These are phyloP conservation scores for Fusarium sarcochroum DNA, from an alignment of 2,329 filamentous ascomycete genomes.

Conservation along the genomic window DNA sequence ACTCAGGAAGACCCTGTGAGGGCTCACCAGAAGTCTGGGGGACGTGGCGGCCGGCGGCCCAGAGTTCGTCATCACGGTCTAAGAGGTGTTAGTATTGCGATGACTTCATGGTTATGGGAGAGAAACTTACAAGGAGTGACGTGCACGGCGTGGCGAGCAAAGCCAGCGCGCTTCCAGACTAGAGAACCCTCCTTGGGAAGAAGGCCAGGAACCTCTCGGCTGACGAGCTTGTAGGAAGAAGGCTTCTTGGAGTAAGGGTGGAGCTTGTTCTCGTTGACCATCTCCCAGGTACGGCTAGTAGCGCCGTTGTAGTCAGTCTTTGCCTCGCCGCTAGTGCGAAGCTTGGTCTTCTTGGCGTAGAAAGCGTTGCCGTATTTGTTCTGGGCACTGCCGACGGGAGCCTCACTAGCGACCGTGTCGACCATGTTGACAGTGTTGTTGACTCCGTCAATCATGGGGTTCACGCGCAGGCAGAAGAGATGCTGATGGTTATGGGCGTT, in stretches of 20 bases:
- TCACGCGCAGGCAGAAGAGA: constrained; percentile 90
- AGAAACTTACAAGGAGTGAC: constrained; percentile 83
- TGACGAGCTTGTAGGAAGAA: constrained; percentile 89
- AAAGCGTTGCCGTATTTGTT: constrained; percentile 95
- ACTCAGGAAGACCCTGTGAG: constrained; percentile 78
- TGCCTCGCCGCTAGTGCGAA: constrained; percentile 76
- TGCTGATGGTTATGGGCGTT: constrained; percentile 98
- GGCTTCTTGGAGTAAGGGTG: constrained; percentile 90
- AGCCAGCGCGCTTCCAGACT: constrained; percentile 91
- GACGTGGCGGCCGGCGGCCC: constrained; percentile 88
- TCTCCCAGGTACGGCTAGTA: constrained; percentile 90
- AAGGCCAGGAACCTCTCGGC: constrained; percentile 82
- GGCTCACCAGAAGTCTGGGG: constrained; percentile 89
- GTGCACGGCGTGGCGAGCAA: constrained; percentile 87
- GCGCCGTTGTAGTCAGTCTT: constrained; percentile 85
- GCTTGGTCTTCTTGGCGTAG: constrained; percentile 85
- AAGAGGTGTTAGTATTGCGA: not conserved
- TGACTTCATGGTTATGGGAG: fast-evolving
- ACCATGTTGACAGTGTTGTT: constrained; percentile 89
- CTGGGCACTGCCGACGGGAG: constrained; percentile 82
- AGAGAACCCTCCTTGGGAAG: constrained; percentile 85
- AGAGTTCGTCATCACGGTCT: constrained; percentile 86
- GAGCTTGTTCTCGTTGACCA: constrained; percentile 85
- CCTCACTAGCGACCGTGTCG: constrained; percentile 79
- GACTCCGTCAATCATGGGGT: constrained; percentile 88